Evolutionary conservation across 2,329 filamentous ascomycete genomes (phyloP).

Genomic region (Colletotrichum sp.): DNA sequence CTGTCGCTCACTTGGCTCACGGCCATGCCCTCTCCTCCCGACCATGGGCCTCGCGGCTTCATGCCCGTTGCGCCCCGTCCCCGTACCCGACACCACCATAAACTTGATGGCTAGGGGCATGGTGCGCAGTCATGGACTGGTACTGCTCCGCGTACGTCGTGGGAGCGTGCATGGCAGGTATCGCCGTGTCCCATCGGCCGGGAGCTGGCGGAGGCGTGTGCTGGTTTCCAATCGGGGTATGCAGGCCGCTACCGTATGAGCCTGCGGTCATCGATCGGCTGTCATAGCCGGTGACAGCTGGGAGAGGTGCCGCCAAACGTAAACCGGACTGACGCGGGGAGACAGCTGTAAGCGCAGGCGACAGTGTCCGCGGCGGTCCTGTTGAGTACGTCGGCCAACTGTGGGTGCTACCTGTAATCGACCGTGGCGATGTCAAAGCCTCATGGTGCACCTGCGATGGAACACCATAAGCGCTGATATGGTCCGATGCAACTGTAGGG

Average conservation of each 20-base stretch:
- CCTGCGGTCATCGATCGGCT: constrained; percentile 30
- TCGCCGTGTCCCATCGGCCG: constrained; percentile 42
- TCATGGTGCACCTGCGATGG: constrained; percentile 47
- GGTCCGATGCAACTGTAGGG: constrained; percentile 36
- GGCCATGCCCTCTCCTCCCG: background rate
- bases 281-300: constrained; percentile 44
- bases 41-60: constrained; percentile 22
- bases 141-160: constrained; percentile 43
- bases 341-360: constrained; percentile 41
- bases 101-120: constrained; percentile 37
- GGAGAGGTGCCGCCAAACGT: constrained; percentile 30
- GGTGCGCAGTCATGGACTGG: constrained; percentile 40
- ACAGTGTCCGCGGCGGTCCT: constrained; percentile 45
- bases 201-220: constrained; percentile 7
- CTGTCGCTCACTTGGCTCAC: background rate
- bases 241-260: constrained; percentile 45
- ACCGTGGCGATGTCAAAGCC: constrained; percentile 56
- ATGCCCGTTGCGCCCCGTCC: constrained; percentile 46
- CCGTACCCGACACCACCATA: constrained; percentile 47
- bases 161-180: constrained; percentile 26
- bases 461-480: constrained; percentile 42
- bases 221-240: constrained; percentile 38
- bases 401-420: constrained; percentile 50
- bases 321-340: constrained; percentile 31
- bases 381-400: constrained; percentile 54